Percentiles rank a stretch among this genome's conserved stretches.
phyloP scores from a whole-genome alignment of 2,329 filamentous ascomycete genomes.

The Aspergillus vadensis region DNA sequence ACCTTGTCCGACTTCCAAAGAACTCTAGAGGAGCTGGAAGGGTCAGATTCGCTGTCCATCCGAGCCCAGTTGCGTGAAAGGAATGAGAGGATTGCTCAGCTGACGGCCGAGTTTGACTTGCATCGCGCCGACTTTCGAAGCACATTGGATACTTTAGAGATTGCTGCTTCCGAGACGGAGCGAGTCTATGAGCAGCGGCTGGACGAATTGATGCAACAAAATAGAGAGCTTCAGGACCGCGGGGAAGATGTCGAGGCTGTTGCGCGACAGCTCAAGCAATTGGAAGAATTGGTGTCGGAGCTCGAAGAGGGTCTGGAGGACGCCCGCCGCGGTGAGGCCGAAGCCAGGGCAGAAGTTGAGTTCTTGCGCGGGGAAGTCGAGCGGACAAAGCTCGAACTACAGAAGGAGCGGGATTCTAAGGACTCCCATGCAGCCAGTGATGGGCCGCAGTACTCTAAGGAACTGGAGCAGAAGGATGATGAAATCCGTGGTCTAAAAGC shows the following conservation, averaged over 20 bases:
- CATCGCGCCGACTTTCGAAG: slow-evolving; percentile 95
- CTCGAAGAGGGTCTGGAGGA: slow-evolving; percentile 96
- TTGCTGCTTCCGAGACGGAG: slow-evolving; percentile 92
- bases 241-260: slow-evolving; percentile 90
- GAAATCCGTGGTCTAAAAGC: slow-evolving; percentile 96
- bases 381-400: slow-evolving; percentile 81
- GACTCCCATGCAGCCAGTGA: slow-evolving; percentile 53
- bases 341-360: slow-evolving; percentile 93
- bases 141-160: slow-evolving; percentile 93
- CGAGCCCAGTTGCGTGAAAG: slow-evolving; percentile 86
- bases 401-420: slow-evolving; percentile 76
- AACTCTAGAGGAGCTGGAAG: slow-evolving; percentile 79
- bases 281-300: slow-evolving; percentile 95
- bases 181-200: slow-evolving; percentile 77
- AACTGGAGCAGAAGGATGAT: slow-evolving; percentile 91
- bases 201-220: slow-evolving; percentile 70
- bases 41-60: slow-evolving; percentile 74
- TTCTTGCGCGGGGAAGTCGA: slow-evolving; percentile 95
- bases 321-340: slow-evolving; percentile 87
- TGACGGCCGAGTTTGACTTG: slow-evolving; percentile 91
- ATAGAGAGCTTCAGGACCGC: slow-evolving; percentile 78
- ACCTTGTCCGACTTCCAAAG: slow-evolving; percentile 87
- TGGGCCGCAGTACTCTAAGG: slow-evolving; percentile 58
- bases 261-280: slow-evolving; percentile 85
- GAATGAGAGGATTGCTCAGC: slow-evolving; percentile 91